Conservation (phyloP, 176 grass and related monocot species). For the Musa itinerans region DNA sequence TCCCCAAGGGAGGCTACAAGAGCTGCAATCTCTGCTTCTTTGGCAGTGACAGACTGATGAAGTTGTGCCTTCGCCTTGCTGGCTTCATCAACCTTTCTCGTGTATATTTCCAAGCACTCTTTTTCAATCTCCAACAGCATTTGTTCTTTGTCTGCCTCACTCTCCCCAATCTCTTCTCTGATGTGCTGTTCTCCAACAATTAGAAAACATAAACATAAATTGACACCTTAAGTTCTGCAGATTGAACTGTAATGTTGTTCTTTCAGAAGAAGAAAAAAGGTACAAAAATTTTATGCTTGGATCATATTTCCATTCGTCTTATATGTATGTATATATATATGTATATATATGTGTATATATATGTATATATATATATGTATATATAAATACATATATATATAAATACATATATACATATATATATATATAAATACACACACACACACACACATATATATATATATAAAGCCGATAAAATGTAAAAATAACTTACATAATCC, state of each 20-base stretch:
- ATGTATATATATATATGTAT: no score
- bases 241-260: not conserved
- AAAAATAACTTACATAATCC: no score
- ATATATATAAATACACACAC: no score
- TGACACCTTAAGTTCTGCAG: not conserved
- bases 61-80: constrained; percentile 68
- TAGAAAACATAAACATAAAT: not conserved
- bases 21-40: constrained; percentile 82
- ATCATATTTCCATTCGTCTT: no score
- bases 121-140: constrained; percentile 65
- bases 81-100: constrained; percentile 77
- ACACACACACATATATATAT: no score
- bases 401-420: no score
- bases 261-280: no score
- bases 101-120: constrained; percentile 76
- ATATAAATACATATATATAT: no score
- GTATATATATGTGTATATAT: no score
- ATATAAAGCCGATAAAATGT: no score
- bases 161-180: constrained; percentile 77
- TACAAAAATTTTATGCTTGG: no score
- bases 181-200: constrained; percentile 53
- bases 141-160: constrained; percentile 52
- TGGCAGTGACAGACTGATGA: constrained; percentile 70
- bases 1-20: constrained; percentile 78
- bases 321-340: no score